phyloP scores from a whole-genome alignment of 768 basidiomycete species.

The Suillus plorans region DNA sequence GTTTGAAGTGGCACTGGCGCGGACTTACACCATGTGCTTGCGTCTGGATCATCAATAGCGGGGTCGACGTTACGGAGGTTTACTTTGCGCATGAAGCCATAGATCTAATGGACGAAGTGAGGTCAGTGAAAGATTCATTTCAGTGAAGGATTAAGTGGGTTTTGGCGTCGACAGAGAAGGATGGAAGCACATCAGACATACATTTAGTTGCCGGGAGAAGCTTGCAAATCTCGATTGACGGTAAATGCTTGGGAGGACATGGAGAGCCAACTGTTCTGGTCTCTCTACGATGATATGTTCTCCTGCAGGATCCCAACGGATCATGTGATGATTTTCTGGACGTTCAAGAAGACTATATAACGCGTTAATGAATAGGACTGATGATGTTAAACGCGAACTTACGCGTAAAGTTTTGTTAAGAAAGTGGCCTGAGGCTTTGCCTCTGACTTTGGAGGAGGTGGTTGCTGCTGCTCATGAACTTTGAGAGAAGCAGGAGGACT shows the following conservation, averaged over 20 bases:
- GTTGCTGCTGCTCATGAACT: slow-evolving; percentile 40
- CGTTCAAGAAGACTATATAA: slow-evolving; percentile 76
- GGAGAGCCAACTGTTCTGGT: slow-evolving; percentile 90
- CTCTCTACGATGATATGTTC: slow-evolving; percentile 95
- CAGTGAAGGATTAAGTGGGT: slow-evolving; percentile 24
- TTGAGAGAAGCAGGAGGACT: slow-evolving; percentile 40
- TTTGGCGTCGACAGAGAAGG: slow-evolving; percentile 24
- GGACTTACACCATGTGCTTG: slow-evolving; percentile 92
- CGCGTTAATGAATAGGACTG: slow-evolving; percentile 16
- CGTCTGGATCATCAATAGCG: slow-evolving; percentile 93
- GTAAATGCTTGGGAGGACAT: slow-evolving; percentile 92
- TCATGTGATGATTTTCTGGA: slow-evolving; percentile 94
- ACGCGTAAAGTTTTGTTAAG: slow-evolving; percentile 96
- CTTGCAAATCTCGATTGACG: slow-evolving; percentile 96
- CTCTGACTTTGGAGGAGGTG: slow-evolving; percentile 64
- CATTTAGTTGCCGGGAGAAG: slow-evolving; percentile 97
- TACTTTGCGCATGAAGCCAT: slow-evolving; percentile 98
- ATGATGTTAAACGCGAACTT: slow-evolving; percentile 26
- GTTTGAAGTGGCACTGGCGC: slow-evolving; percentile 14
- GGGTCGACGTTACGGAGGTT: slow-evolving; percentile 94
- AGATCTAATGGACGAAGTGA: slow-evolving; percentile 61
- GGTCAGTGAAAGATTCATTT: slow-evolving; percentile 11
- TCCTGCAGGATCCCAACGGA: slow-evolving; percentile 92
- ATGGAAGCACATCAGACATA: slow-evolving; percentile 42
- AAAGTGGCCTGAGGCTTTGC: slow-evolving; percentile 92